Conservation (phyloP, 1,284 basidiomycete species). For the Rhodofomes roseus region DNA sequence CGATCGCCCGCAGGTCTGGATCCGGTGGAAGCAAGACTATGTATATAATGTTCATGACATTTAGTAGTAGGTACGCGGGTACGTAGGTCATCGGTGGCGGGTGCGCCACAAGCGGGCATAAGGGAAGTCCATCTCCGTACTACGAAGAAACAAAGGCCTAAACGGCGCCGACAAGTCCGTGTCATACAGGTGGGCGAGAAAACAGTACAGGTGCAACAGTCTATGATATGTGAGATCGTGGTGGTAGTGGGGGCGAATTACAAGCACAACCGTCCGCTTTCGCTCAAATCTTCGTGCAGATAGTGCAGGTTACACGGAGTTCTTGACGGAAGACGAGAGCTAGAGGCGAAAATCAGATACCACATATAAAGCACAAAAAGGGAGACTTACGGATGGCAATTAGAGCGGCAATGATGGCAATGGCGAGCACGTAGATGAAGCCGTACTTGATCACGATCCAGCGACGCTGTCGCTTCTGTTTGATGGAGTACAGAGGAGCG, state of each 20-base stretch:
- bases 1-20: too few species aligned
- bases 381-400: constrained; percentile 67
- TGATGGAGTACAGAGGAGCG: constrained; percentile 88
- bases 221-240: constrained; percentile 24
- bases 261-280: constrained; percentile 11
- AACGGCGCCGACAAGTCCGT: background rate
- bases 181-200: constrained; percentile 9
- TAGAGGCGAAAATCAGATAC: constrained; percentile 25
- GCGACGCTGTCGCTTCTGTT: constrained; percentile 82
- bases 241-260: constrained; percentile 17
- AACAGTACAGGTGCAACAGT: constrained; percentile 26
- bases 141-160: constrained; percentile 4
- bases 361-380: background rate
- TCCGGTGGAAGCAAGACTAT: background rate
- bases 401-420: constrained; percentile 76
- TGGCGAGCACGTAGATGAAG: constrained; percentile 67
- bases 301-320: constrained; percentile 57
- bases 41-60: background rate
- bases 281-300: constrained; percentile 68
- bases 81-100: background rate
- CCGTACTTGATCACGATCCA: constrained; percentile 87
- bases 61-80: background rate
- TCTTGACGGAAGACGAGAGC: constrained; percentile 58
- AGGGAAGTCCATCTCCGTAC: constrained; percentile 10
- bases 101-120: constrained; percentile 1